Conservation (phyloP, 108 stramenopile species). For the Nitzschia sp. region DNA sequence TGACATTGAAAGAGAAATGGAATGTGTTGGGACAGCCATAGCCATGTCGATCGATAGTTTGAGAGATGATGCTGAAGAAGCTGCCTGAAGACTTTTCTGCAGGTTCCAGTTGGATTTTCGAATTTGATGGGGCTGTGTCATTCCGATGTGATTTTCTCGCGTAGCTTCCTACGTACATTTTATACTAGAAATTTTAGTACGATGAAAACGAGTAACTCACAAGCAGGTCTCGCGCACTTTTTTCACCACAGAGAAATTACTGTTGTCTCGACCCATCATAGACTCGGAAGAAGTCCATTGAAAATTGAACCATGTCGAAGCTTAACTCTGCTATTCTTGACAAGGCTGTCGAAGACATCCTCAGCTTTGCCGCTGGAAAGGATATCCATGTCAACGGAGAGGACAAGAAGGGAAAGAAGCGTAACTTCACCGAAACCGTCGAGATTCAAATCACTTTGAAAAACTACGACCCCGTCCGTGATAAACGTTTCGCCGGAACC, state of each 20-base stretch:
- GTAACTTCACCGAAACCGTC: conserved; percentile 98
- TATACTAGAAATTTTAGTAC: conserved; percentile 15
- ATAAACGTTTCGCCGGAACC: conserved; percentile 99
- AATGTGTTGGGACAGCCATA: too few species aligned
- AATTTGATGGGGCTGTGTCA: too few species aligned
- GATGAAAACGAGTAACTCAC: conserved; percentile 3
- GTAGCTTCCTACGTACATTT: conserved; percentile 8
- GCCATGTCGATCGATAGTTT: too few species aligned
- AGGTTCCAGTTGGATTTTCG: too few species aligned
- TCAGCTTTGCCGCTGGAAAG: conserved; percentile 52
- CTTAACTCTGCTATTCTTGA: conserved; percentile 86
- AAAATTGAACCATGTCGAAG: conserved; percentile 71
- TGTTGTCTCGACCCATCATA: conserved; percentile 20
- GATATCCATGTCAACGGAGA: conserved; percentile 43
- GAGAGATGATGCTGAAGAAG: too few species aligned
- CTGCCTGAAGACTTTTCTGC: too few species aligned
- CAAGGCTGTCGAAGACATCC: conserved; percentile 55
- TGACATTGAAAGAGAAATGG: too few species aligned
- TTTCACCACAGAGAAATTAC: conserved; percentile 15
- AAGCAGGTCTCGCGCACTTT: neutral
- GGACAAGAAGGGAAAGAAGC: conserved; percentile 96
- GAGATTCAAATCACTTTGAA: conserved; percentile 98
- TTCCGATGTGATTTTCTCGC: neutral
- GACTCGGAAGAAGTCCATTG: conserved; percentile 23
- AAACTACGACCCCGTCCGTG: conserved; percentile 99